phyloP scores from a whole-genome alignment of 139 green algal genomes.

The Closterium sp. region DNA sequence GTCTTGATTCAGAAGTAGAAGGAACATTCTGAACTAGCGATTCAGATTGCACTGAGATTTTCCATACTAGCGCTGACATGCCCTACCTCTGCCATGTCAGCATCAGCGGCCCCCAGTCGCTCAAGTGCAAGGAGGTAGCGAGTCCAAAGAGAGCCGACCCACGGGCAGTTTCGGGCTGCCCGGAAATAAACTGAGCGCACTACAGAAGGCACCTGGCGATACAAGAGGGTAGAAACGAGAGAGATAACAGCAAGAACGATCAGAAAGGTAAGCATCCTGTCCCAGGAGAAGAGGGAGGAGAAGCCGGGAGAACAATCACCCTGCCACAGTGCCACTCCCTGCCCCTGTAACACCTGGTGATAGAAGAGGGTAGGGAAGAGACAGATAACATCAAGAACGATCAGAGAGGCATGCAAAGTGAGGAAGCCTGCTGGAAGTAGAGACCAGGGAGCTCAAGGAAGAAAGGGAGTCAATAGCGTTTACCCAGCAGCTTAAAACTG shows the following conservation, averaged over 20 bases:
- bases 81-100: constrained; percentile 22
- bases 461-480: background rate
- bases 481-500: no score
- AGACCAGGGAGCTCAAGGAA: background rate
- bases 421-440: background rate
- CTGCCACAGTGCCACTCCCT: background rate
- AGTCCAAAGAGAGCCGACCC: constrained; percentile 47
- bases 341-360: background rate
- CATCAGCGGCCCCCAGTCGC: constrained; percentile 5
- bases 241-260: background rate
- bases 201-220: constrained; percentile 40
- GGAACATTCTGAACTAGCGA: no score
- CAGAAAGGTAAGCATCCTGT: background rate
- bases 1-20: no score
- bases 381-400: background rate
- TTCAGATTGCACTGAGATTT: no score
- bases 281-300: no score
- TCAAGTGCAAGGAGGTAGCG: constrained; percentile 49
- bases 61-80: no score
- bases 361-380: background rate
- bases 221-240: background rate
- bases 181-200: constrained; percentile 29
- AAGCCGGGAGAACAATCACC: background rate
- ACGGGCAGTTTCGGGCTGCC: constrained; percentile 53
- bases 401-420: background rate